phyloP scores from a whole-genome alignment of 2,329 filamentous ascomycete genomes.

The Hypoxylon sp. region DNA sequence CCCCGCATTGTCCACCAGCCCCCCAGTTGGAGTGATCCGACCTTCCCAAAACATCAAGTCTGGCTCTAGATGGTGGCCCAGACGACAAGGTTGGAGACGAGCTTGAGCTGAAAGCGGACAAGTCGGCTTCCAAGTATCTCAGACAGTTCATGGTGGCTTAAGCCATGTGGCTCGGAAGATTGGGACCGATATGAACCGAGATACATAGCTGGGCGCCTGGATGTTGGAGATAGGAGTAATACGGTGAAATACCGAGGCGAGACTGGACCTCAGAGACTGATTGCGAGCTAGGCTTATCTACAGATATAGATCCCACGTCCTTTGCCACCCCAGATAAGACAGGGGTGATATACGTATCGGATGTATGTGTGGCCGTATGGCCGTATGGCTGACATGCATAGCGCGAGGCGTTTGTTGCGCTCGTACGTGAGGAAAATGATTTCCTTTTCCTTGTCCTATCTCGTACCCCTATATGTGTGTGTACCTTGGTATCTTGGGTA shows the following conservation, averaged over 20 bases:
- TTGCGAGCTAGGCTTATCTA: constrained; percentile 2
- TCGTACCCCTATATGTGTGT: too few species aligned
- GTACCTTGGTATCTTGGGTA: too few species aligned
- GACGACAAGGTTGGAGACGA: constrained; percentile 12
- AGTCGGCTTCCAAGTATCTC: constrained; percentile 13
- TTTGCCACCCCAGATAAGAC: constrained; percentile 14
- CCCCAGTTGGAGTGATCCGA: constrained; percentile 14
- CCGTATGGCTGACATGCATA: too few species aligned
- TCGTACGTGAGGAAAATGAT: too few species aligned
- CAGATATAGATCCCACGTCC: background rate
- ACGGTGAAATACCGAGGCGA: background rate
- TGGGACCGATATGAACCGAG: constrained; percentile 9
- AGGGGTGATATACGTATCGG: background rate
- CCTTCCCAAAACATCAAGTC: constrained; percentile 29
- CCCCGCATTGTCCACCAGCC: constrained; percentile 11
- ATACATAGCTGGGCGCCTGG: too few species aligned
- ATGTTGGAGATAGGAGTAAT: constrained; percentile 3
- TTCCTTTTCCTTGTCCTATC: too few species aligned
- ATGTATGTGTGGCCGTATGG: too few species aligned
- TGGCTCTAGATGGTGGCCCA: constrained; percentile 5
- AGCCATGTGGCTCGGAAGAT: constrained; percentile 8
- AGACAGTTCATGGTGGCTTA: constrained; percentile 19
- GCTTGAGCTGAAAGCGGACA: constrained; percentile 5
- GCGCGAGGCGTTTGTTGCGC: background rate
- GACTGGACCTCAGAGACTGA: too few species aligned